Percentiles rank a stretch among this genome's conserved stretches.
Evolutionary conservation across 2,329 filamentous ascomycete genomes (phyloP).

Genomic region (Zymoseptoria ardabiliae): DNA sequence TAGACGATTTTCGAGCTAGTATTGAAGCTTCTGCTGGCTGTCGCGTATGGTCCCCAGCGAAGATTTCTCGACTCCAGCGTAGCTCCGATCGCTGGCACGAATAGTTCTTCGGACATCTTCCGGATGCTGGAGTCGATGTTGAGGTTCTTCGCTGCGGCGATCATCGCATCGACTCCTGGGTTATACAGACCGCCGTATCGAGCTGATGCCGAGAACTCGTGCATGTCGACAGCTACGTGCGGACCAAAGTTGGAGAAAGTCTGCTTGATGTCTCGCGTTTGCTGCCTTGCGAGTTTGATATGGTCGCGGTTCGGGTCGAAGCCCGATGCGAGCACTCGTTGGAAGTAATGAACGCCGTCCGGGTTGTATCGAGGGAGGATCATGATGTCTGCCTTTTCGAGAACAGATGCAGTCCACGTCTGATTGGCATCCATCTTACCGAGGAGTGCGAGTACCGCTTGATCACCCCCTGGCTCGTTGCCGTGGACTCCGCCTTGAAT

Average conservation of each 20-base stretch:
- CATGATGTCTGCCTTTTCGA: slow-evolving; percentile 30
- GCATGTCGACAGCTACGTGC: slow-evolving; percentile 32
- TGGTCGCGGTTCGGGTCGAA: slow-evolving; percentile 34
- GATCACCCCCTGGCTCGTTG: slow-evolving; percentile 33
- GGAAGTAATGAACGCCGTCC: slow-evolving; percentile 32
- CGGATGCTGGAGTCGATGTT: slow-evolving; percentile 32
- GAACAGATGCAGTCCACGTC: slow-evolving; percentile 27
- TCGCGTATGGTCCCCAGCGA: slow-evolving; percentile 31
- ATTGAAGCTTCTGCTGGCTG: slow-evolving; percentile 12
- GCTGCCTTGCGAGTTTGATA: slow-evolving; percentile 30
- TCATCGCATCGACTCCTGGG: slow-evolving; percentile 31
- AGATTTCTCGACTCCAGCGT: slow-evolving; percentile 24
- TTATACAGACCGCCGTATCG: slow-evolving; percentile 26
- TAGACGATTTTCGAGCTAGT: slow-evolving; percentile 15
- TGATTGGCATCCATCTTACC: slow-evolving; percentile 30
- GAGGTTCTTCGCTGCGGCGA: slow-evolving; percentile 31
- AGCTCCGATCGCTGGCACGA: slow-evolving; percentile 29
- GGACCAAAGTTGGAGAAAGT: slow-evolving; percentile 28
- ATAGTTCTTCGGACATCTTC: slow-evolving; percentile 28
- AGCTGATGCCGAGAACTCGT: slow-evolving; percentile 29
- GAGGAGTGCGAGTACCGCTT: slow-evolving; percentile 30
- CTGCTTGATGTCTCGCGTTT: slow-evolving; percentile 31
- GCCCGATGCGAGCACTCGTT: slow-evolving; percentile 29
- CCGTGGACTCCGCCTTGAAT: slow-evolving; percentile 33
- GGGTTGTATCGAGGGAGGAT: slow-evolving; percentile 32